Evolutionary conservation across 768 basidiomycete genomes (phyloP).

Genomic region (Mycena metata): DNA sequence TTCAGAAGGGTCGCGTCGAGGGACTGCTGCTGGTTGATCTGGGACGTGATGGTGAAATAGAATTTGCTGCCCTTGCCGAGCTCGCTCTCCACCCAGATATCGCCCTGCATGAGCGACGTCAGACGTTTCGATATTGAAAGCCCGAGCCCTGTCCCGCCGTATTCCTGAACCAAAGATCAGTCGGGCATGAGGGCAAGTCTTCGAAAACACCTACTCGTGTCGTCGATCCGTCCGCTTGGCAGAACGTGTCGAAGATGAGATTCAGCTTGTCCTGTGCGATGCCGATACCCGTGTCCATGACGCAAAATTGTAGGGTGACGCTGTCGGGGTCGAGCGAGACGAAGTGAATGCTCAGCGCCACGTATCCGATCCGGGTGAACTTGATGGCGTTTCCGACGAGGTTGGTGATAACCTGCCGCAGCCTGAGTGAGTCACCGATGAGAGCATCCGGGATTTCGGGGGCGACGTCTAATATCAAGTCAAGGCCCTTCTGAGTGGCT

Average conservation of each 20-base stretch:
- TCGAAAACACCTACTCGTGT: slow-evolving; percentile 73
- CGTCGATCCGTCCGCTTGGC: slow-evolving; percentile 98
- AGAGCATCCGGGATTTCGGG: slow-evolving; percentile 96
- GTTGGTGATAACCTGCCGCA: slow-evolving; percentile 96
- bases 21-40: slow-evolving; percentile 76
- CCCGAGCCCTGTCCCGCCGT: slow-evolving; percentile 96
- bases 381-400: slow-evolving; percentile 97
- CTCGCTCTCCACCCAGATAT: slow-evolving; percentile 99
- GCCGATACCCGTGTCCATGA: slow-evolving; percentile 97
- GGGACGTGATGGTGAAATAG: slow-evolving; percentile 96
- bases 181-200: slow-evolving; percentile 7
- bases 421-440: slow-evolving; percentile 94
- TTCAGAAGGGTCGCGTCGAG: slow-evolving; percentile 81
- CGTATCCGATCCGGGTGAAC: slow-evolving; percentile 93
- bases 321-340: slow-evolving; percentile 84
- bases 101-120: slow-evolving; percentile 96
- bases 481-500: slow-evolving; percentile 95
- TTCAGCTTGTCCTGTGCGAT: slow-evolving; percentile 99
- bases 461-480: slow-evolving; percentile 96
- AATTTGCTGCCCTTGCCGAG: slow-evolving; percentile 93
- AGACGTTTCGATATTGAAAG: slow-evolving; percentile 98
- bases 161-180: slow-evolving; percentile 70
- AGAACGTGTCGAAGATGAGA: slow-evolving; percentile 98
- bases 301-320: slow-evolving; percentile 96
- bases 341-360: slow-evolving; percentile 88